A percentile compares a stretch with the other conserved stretches of the same genome.
These are phyloP conservation scores for Rhodomyrtus psidioides DNA, from an alignment of 441 rosid genomes.

Conservation along the genomic window DNA sequence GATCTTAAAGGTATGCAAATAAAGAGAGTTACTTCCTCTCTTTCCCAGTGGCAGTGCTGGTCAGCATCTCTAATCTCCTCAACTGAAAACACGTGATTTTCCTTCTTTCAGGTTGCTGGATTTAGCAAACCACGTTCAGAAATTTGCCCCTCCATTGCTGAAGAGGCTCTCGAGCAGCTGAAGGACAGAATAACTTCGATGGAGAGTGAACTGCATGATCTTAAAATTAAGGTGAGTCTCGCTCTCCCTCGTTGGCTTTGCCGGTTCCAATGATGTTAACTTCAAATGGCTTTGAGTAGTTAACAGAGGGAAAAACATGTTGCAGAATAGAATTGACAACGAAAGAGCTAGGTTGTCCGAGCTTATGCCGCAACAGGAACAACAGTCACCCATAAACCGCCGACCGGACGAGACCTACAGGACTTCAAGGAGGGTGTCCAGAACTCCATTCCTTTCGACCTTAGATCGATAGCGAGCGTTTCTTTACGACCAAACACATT, in stretches of 20 bases:
- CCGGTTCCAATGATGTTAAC: neutral
- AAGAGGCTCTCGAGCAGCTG: slow-evolving; percentile 73
- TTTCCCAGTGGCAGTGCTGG: neutral
- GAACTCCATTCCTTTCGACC: slow-evolving; percentile 51
- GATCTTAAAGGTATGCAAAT: slow-evolving; percentile 49
- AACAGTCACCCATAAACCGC: slow-evolving; percentile 34
- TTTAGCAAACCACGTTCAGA: slow-evolving; percentile 40
- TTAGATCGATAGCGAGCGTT: slow-evolving; percentile 35
- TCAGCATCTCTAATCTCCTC: neutral
- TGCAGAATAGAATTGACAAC: slow-evolving; percentile 43
- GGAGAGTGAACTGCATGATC: slow-evolving; percentile 66
- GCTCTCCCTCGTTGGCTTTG: neutral
- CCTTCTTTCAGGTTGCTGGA: slow-evolving; percentile 54
- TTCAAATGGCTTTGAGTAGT: neutral
- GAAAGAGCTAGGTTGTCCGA: slow-evolving; percentile 56
- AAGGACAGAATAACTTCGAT: slow-evolving; percentile 42
- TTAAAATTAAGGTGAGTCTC: slow-evolving; percentile 45
- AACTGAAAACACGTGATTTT: neutral
- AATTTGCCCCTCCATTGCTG: slow-evolving; percentile 55
- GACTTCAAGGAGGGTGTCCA: slow-evolving; percentile 51
- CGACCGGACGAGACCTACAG: slow-evolving; percentile 43
- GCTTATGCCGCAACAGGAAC: slow-evolving; percentile 32
- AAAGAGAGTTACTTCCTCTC: neutral
- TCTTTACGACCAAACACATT: neutral
- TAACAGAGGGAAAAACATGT: neutral